Conservation (phyloP, 2,329 filamentous ascomycete genomes). For the Ascomycota sp. region DNA sequence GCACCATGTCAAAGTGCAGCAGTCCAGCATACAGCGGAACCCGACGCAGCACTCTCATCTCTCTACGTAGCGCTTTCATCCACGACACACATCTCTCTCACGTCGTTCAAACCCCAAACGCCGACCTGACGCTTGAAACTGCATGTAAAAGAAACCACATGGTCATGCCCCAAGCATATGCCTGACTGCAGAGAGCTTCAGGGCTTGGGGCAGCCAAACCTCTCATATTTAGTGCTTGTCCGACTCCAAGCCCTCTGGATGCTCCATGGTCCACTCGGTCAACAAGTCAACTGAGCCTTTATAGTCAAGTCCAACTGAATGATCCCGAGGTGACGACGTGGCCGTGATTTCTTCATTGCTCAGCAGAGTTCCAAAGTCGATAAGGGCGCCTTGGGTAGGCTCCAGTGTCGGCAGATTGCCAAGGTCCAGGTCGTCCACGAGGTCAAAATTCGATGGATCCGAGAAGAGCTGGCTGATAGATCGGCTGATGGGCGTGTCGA, state of each 20-base stretch:
- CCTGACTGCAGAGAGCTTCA: too few relatives aligned
- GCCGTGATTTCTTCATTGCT: conserved; percentile 25
- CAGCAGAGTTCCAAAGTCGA: conserved; percentile 28
- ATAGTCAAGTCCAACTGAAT: conserved; percentile 10
- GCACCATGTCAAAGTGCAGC: too few relatives aligned
- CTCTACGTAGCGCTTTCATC: too few relatives aligned
- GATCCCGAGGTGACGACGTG: conserved; percentile 23
- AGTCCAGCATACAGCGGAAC: too few relatives aligned
- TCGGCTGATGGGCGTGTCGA: conserved; percentile 38
- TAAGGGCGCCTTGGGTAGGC: conserved; percentile 10
- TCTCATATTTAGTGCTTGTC: background rate
- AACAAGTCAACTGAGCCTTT: conserved; percentile 9
- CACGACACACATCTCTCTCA: too few relatives aligned
- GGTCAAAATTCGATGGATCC: conserved; percentile 25
- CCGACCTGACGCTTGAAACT: background rate
- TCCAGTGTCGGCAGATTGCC: conserved; percentile 18
- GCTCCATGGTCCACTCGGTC: conserved; percentile 10
- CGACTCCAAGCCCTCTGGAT: background rate
- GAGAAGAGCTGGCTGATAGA: conserved; percentile 44
- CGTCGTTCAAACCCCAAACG: too few relatives aligned
- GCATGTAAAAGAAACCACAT: background rate
- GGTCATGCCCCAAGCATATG: too few relatives aligned
- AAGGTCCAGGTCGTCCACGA: conserved; percentile 22
- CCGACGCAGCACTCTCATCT: too few relatives aligned
- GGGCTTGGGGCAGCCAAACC: background rate